Base-by-base conservation (phyloP, 495 filamentous ascomycete species). In the Aspergillus conjunctus region DNA sequence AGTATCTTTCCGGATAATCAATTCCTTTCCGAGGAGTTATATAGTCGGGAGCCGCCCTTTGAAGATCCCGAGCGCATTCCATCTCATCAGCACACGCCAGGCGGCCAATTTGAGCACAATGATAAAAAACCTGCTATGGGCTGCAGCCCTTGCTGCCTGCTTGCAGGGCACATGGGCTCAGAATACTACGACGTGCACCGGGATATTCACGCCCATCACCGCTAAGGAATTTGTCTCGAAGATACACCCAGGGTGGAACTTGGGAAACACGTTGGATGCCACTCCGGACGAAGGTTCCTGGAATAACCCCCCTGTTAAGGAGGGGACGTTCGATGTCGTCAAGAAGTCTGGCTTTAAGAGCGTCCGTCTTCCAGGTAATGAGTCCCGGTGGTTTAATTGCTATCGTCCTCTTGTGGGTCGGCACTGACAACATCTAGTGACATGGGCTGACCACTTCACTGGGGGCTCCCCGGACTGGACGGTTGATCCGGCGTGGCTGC, bases 251-350 rank as follows among this genome's bases (percentile, higher is more conserved):
- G 77, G 76, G 10, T 80, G 77, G 77, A 80, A 78, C 53, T 45
- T 79, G 43, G 75, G 79, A 50, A 78, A 88, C 49, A 86, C 84
- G 0, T 77, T 87, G 33, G 85, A 87, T 66, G 83, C 83, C 5
- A 68, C 78, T 15, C 80, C 83, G 5, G 71, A 77, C 50, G 85
- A 88, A 61, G 84, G 82, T 2, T 80, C 76, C 4, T 88, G 85
- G 85, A 82, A 82, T 50, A 87, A 86, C 58, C 68, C 78, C 1
- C 62, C 69, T 15, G 79, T 86, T 17, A 62, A 78, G 20, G 71
- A 69, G 5, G 68, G 71, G 2, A 83, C 82, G 0, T 82, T 88
- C 22, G 72, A 80, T 32, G 69, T 77, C 22, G 74, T 85, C 18
- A 80, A 85, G 65, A 67, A 71, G 1, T 75, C 81, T 6, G 85